These are phyloP conservation scores for Cyberlindnera xishuangbannaensis DNA, from an alignment of 805 yeast genomes.

Conservation along the genomic window DNA sequence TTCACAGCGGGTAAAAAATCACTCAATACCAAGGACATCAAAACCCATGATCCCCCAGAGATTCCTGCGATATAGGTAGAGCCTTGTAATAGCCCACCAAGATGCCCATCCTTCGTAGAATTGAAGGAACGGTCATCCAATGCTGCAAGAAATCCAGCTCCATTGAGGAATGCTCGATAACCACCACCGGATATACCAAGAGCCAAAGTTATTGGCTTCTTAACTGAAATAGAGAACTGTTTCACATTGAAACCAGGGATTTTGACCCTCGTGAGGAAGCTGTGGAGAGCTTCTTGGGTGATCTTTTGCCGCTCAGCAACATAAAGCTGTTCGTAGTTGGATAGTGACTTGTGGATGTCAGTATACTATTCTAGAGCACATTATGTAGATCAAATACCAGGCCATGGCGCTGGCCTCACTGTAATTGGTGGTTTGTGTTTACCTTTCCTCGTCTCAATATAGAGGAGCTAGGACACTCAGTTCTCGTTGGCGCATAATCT, in stretches of 20 bases:
- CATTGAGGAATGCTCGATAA: conserved; percentile 79
- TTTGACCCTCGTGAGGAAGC: conserved; percentile 27
- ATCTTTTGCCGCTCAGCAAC: conserved; percentile 25
- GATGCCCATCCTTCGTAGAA: conserved; percentile 43
- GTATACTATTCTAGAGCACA: neutral
- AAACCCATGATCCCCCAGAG: conserved; percentile 82
- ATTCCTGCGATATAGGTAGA: conserved; percentile 70
- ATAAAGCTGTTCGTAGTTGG: conserved; percentile 22
- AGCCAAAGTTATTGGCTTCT: conserved; percentile 40
- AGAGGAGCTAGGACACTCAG: conserved; percentile 25
- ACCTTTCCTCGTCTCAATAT: conserved; percentile 16
- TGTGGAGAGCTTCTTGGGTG: conserved; percentile 27
- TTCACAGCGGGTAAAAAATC: conserved; percentile 34
- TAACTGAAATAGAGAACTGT: conserved; percentile 17
- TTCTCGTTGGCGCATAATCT: conserved; percentile 23
- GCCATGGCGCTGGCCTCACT: conserved; percentile 2
- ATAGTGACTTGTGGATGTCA: conserved; percentile 6
- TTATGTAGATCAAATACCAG: neutral
- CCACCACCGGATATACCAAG: conserved; percentile 82
- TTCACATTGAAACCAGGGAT: conserved; percentile 31
- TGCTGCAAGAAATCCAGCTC: conserved; percentile 81
- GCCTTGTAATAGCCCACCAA: conserved; percentile 72
- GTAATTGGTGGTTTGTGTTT: conserved; percentile 4
- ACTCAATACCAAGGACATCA: conserved; percentile 33
- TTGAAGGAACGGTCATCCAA: conserved; percentile 65